Base-by-base conservation (phyloP, 2,329 filamentous ascomycete genomes). In the Colletotrichum chlorophyti region DNA sequence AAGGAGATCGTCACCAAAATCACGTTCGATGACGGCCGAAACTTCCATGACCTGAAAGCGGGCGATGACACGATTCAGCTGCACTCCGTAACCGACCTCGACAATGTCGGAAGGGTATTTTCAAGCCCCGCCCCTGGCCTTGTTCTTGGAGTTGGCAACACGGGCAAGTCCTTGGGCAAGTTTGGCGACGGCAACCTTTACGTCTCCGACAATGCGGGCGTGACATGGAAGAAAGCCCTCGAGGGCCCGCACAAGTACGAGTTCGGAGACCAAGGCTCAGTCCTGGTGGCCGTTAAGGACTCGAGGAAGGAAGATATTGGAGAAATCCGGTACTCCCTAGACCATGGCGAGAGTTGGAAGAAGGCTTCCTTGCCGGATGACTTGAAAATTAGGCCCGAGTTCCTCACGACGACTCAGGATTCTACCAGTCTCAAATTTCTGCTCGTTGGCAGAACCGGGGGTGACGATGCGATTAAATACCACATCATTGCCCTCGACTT, bases 91-190 rank as follows among this genome's bases (percentile, higher is more conserved):
- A 97, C 94, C 2, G 86, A 95, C 53, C 80, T 93, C 35, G 83
- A 84, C 59, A 97, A 97, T 69, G 80, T 88, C 34, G 95, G 95
- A 2, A 86, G 90, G 12, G 88, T 98, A 38, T 99, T 94, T 72
- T 97, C 94, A 2, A 98, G 93, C 67, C 91, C 92, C 1, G 94
- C 95, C 0, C 94, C 95, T 3, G 96, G 95, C 7, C 81, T 99
- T 54, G 85, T 97, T 17, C 96, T 99, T 91, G 96, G 90, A 14
- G 87, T 96, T 48, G 95, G 95, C 57, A 99, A 99, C 71, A 91
- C 86, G 5, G 95, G 96, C 49, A 85, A 90, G 17, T 78, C 82
- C 49, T 81, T 99, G 6, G 83, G 86, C 60, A 74, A 80, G 6
- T 94, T 93, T 68, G 78, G 79, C 4, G 85, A 97, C 9, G 88